Evolutionary conservation across 495 filamentous ascomycete species (phyloP), one percentile per base, ranked within the genome.

Genomic region (Aspergillus wentii): DNA sequence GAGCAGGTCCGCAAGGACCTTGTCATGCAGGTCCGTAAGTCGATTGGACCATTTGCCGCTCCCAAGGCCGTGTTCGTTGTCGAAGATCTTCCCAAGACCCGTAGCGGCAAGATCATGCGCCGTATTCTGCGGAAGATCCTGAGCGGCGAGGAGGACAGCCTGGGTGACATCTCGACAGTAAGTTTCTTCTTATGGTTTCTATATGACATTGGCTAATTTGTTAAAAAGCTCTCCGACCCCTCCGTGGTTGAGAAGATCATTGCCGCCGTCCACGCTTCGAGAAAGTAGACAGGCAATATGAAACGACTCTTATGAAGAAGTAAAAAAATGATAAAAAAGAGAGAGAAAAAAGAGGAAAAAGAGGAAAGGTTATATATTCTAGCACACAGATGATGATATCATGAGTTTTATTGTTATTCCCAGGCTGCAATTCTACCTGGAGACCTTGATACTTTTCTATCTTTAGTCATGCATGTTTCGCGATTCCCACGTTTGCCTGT

Each of bases 81-180:
- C 16, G 81, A 88, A 3, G 91, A 97, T 58, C 75, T 99, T 18
- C 92, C 92, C 44, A 97, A 99, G 78, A 97, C 92, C 28, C 73
- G 92, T 43, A 89, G 83, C 49, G 92, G 92, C 39, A 99, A 99
- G 82, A 99, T 97, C 53, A 97, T 99, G 92, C 77, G 92, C 38
- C 80, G 92, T 38, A 96, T 99, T 62, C 61, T 99, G 66, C 81
- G 92, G 41, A 97, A 98, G 84, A 90, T 97, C 49, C 66, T 98
- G 43, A 88, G 88, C 32, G 89, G 89, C 9, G 92, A 98, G 73
- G 92, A 98, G 64, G 92, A 97, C 54, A 88, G 92, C 61, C 71
- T 98, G 38, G 92, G 92, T 51, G 92, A 98, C 51, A 91, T 69
- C 19, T 86, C 86, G 1, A 97, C 92, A 39, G 86, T 94, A 76